Percentiles rank a stretch among this genome's conserved stretches.
Evolutionary conservation across 2,329 filamentous ascomycete genomes (phyloP).

Genomic region (Colletotrichum filicis): DNA sequence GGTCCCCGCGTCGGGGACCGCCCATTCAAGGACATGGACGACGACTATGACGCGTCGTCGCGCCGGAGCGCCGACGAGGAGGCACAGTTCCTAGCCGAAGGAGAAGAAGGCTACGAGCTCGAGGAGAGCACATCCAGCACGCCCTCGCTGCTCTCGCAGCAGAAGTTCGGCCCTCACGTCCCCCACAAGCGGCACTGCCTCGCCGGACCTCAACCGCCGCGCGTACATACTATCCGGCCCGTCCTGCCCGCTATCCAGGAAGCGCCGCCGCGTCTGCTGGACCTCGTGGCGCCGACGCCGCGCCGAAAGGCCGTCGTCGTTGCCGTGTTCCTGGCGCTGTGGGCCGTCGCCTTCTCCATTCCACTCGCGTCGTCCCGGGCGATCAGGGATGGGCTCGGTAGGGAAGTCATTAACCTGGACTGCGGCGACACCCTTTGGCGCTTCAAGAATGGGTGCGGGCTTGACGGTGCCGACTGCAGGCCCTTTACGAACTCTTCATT

Average conservation of each 20-base stretch:
- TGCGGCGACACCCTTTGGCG: slow-evolving; percentile 23
- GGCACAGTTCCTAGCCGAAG: slow-evolving; percentile 14
- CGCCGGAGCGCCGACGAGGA: slow-evolving; percentile 20
- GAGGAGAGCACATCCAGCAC: slow-evolving; percentile 22
- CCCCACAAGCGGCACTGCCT: slow-evolving; percentile 22
- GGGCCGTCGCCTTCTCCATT: slow-evolving; percentile 18
- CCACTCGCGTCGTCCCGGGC: slow-evolving; percentile 23
- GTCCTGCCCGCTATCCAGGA: slow-evolving; percentile 23
- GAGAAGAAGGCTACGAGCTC: slow-evolving; percentile 26
- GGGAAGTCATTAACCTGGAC: slow-evolving; percentile 16
- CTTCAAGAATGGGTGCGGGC: slow-evolving; percentile 62
- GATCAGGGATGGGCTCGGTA: slow-evolving; percentile 4
- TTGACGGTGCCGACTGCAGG: slow-evolving; percentile 79
- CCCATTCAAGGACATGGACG: slow-evolving; percentile 27
- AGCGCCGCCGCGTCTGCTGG: slow-evolving; percentile 16
- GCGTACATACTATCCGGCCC: slow-evolving; percentile 18
- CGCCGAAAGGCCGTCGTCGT: slow-evolving; percentile 22
- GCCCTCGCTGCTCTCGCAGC: slow-evolving; percentile 14
- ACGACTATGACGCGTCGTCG: slow-evolving; percentile 8
- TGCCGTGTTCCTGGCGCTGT: slow-evolving; percentile 20
- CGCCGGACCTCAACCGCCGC: slow-evolving; percentile 24
- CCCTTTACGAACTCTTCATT: slow-evolving; percentile 78
- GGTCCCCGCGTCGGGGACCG: slow-evolving; percentile 6
- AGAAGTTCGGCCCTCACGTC: slow-evolving; percentile 23
- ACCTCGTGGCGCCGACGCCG: slow-evolving; percentile 19